A percentile compares a stretch with the other conserved stretches of the same genome.
Evolutionary conservation across 75 land plant genomes (phyloP).

Genomic region (Cryptomeria japonica): DNA sequence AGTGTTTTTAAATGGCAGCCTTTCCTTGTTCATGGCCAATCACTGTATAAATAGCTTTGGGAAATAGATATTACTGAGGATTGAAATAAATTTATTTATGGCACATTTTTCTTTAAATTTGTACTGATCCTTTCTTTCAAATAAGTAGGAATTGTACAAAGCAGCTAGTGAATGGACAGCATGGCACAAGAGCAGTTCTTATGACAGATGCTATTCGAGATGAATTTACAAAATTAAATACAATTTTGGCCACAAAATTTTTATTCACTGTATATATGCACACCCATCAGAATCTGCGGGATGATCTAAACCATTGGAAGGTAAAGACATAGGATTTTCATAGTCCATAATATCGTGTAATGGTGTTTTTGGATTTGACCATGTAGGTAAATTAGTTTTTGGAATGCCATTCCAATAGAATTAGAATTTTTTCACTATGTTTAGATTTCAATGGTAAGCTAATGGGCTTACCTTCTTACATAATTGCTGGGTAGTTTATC

Average conservation of each 20-base stretch:
- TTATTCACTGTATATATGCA: slow-evolving; percentile 27
- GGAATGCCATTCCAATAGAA: background rate
- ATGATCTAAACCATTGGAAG: slow-evolving; percentile 35
- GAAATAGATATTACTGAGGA: background rate
- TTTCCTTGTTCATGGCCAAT: background rate
- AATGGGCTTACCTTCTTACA: background rate
- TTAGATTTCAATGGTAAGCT: background rate
- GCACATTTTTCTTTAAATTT: background rate
- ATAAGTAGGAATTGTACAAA: background rate
- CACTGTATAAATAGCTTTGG: too few species aligned
- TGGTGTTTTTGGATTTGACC: too few species aligned
- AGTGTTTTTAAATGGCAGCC: background rate
- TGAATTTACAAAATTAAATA: slow-evolving; percentile 25
- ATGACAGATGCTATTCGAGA: slow-evolving; percentile 6
- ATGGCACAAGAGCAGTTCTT: background rate
- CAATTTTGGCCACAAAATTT: slow-evolving; percentile 18
- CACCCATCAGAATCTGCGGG: slow-evolving; percentile 30
- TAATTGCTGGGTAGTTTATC: background rate
- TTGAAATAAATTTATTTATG: background rate
- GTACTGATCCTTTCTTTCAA: background rate
- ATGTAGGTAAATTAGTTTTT: slow-evolving; percentile 10
- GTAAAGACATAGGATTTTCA: slow-evolving; percentile 1
- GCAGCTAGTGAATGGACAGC: background rate
- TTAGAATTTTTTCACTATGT: background rate
- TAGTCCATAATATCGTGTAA: too few species aligned